These are phyloP conservation scores for Ganoderma lucidum DNA, from an alignment of 1,284 basidiomycete species.

Conservation along the genomic window DNA sequence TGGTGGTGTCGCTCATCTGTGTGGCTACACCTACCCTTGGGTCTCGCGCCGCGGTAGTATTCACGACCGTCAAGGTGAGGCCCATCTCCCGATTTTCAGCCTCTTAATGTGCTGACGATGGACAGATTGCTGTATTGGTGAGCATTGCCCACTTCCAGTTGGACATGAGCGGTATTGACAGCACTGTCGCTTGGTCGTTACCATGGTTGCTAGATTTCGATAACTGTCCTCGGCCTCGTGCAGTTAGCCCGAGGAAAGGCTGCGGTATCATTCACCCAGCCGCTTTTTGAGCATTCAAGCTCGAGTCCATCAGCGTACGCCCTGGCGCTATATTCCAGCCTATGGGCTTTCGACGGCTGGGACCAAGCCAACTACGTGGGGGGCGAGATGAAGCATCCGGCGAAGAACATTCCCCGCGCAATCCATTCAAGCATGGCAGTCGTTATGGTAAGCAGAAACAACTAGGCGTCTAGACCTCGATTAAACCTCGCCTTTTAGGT, in stretches of 20 bases:
- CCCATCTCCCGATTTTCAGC: too few species aligned
- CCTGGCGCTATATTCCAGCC: constrained; percentile 91
- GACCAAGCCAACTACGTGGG: constrained; percentile 92
- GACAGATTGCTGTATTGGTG: constrained; percentile 66
- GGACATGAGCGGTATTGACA: constrained; percentile 1
- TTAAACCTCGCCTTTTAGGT: constrained; percentile 45
- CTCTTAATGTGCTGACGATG: background rate
- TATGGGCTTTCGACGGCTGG: constrained; percentile 98
- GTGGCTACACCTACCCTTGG: constrained; percentile 84
- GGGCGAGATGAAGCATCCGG: constrained; percentile 88
- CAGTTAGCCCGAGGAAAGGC: constrained; percentile 75
- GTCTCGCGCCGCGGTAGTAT: constrained; percentile 83
- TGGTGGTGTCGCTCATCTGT: constrained; percentile 80
- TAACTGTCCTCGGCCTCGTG: constrained; percentile 78
- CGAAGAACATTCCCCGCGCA: constrained; percentile 87
- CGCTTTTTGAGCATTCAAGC: constrained; percentile 81
- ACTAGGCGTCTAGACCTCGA: background rate
- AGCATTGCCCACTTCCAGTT: constrained; percentile 24
- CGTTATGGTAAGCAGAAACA: constrained; percentile 63
- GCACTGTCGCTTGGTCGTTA: background rate
- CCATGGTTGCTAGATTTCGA: constrained; percentile 57
- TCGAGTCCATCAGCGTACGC: constrained; percentile 87
- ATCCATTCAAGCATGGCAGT: constrained; percentile 90
- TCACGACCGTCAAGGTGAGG: constrained; percentile 86
- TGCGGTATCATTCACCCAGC: constrained; percentile 67